Conservation (phyloP, 2,329 filamentous ascomycete species). For the Arachnomyces sp. region DNA sequence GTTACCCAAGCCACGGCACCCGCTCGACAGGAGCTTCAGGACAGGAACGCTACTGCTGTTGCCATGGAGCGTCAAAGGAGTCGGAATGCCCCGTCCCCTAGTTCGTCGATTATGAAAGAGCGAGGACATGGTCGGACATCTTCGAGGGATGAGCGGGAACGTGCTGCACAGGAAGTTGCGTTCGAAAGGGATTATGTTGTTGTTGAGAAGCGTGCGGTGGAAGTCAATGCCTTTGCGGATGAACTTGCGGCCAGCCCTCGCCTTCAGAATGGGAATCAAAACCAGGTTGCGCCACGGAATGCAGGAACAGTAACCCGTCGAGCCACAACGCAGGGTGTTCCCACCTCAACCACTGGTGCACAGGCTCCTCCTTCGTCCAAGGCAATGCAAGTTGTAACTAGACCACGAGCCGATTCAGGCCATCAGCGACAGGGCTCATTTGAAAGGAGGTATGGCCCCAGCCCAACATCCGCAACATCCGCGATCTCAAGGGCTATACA, state of each 20-base stretch:
- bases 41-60: slow-evolving; percentile 27
- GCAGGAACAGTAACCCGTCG: slow-evolving; percentile 61
- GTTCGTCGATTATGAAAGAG: slow-evolving; percentile 36
- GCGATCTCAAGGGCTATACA: slow-evolving; percentile 93
- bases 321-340: slow-evolving; percentile 66
- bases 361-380: slow-evolving; percentile 59
- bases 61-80: slow-evolving; percentile 57
- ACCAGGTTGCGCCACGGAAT: slow-evolving; percentile 43
- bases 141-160: slow-evolving; percentile 41
- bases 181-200: slow-evolving; percentile 93
- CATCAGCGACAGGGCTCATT: slow-evolving; percentile 73
- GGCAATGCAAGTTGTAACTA: slow-evolving; percentile 64
- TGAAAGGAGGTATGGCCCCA: slow-evolving; percentile 66
- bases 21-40: slow-evolving; percentile 30
- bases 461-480: slow-evolving; percentile 70
- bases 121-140: slow-evolving; percentile 14
- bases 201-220: slow-evolving; percentile 88
- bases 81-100: slow-evolving; percentile 35
- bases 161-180: slow-evolving; percentile 74
- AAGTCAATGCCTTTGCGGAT: slow-evolving; percentile 95
- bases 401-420: slow-evolving; percentile 48
- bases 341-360: slow-evolving; percentile 61
- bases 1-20: slow-evolving; percentile 33
- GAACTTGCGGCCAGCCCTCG: slow-evolving; percentile 80
- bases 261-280: slow-evolving; percentile 42